phyloP scores from a whole-genome alignment of 2,329 filamentous ascomycete genomes.

The Alternaria solani region DNA sequence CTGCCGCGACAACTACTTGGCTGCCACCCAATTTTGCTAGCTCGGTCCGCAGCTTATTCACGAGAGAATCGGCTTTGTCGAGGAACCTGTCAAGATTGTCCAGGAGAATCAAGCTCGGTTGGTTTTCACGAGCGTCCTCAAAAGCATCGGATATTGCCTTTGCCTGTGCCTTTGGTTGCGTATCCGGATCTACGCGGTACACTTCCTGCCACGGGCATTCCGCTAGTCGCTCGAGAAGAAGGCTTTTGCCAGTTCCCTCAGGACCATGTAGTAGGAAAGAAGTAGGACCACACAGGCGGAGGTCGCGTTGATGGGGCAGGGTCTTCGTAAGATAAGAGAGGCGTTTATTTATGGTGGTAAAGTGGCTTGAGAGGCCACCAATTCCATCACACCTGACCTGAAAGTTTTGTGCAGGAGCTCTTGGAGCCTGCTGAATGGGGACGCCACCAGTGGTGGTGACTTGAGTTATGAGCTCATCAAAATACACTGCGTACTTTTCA shows the following conservation, averaged over 20 bases:
- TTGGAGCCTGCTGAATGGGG: slow-evolving; percentile 9
- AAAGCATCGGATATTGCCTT: slow-evolving; percentile 72
- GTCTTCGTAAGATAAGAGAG: slow-evolving; percentile 54
- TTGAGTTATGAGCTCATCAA: slow-evolving; percentile 37
- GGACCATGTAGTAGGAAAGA: slow-evolving; percentile 81
- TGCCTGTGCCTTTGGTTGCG: slow-evolving; percentile 55
- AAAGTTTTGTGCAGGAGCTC: slow-evolving; percentile 23
- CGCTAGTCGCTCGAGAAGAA: slow-evolving; percentile 73
- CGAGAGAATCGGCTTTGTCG: slow-evolving; percentile 41
- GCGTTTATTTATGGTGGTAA: slow-evolving; percentile 71
- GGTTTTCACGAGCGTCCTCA: slow-evolving; percentile 69
- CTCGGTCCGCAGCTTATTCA: slow-evolving; percentile 34
- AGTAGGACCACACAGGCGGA: slow-evolving; percentile 49
- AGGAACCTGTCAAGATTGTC: slow-evolving; percentile 76
- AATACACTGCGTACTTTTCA: slow-evolving; percentile 39
- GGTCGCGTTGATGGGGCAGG: slow-evolving; percentile 24
- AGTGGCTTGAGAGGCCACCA: slow-evolving; percentile 72
- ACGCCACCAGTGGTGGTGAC: slow-evolving; percentile 28
- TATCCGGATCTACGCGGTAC: slow-evolving; percentile 64
- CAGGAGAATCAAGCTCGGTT: slow-evolving; percentile 81
- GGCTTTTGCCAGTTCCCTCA: slow-evolving; percentile 83
- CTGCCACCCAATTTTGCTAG: slow-evolving; percentile 63
- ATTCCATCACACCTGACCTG: slow-evolving; percentile 60
- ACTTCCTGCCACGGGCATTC: slow-evolving; percentile 73
- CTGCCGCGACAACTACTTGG: slow-evolving; percentile 75